phyloP scores from a whole-genome alignment of 2,329 filamentous ascomycete species.

The Alternaria panax region DNA sequence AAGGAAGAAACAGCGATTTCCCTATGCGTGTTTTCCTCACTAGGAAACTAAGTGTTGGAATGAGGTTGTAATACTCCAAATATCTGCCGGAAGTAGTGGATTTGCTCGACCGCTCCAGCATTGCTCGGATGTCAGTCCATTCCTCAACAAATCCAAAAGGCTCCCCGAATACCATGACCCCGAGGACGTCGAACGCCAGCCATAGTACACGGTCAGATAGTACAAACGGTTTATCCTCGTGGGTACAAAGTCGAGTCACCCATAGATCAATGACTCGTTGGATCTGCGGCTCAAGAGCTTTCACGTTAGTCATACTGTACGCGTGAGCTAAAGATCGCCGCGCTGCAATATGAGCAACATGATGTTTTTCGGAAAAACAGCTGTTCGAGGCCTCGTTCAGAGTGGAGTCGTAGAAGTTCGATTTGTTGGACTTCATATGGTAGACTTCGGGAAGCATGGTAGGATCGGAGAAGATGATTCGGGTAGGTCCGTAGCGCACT shows the following conservation, averaged over 20 bases:
- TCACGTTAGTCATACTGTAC: not conserved
- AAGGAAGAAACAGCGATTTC: not conserved
- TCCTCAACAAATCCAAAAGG: not conserved
- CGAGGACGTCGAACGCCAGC: not conserved
- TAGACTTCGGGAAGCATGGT: not conserved
- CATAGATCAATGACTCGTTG: not conserved
- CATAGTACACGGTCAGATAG: not conserved
- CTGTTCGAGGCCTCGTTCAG: not conserved
- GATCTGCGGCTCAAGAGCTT: not conserved
- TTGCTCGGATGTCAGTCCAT: not conserved
- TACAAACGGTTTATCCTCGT: not conserved
- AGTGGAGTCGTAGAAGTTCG: not conserved
- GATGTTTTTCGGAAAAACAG: not conserved
- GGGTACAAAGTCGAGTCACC: not conserved
- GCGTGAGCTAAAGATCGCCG: not conserved
- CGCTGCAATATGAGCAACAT: not conserved
- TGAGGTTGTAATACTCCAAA: not conserved
- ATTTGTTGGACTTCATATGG: not conserved
- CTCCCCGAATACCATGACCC: not conserved
- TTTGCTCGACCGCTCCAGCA: not conserved
- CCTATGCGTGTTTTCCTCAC: not conserved
- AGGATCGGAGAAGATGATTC: not conserved
- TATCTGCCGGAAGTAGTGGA: not conserved
- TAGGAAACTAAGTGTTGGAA: not conserved
- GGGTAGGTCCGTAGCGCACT: not conserved